These are phyloP conservation scores for Pythium folliculosum DNA, from an alignment of 352 stramenopile species.

Conservation along the genomic window DNA sequence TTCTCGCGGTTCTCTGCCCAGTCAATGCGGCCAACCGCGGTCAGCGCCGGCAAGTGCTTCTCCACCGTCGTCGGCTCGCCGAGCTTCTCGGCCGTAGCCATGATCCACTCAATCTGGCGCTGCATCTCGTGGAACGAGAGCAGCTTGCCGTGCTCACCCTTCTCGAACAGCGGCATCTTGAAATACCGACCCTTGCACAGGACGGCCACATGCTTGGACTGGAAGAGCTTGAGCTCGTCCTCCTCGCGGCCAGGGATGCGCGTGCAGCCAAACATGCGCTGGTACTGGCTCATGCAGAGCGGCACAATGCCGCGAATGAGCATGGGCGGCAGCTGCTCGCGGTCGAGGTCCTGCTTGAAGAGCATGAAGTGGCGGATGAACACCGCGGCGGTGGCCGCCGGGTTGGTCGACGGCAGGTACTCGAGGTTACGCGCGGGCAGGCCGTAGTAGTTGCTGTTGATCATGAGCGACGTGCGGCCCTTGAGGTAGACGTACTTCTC, in stretches of 20 bases:
- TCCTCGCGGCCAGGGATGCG: conserved; percentile 85
- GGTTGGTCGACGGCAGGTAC: conserved; percentile 64
- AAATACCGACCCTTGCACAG: conserved; percentile 86
- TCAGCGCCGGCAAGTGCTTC: conserved; percentile 77
- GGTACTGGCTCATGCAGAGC: conserved; percentile 91
- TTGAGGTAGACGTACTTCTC: conserved; percentile 91
- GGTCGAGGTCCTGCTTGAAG: conserved; percentile 87
- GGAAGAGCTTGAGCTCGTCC: conserved; percentile 79
- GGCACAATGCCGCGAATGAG: conserved; percentile 86
- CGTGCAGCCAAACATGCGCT: conserved; percentile 89
- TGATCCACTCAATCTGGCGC: conserved; percentile 77
- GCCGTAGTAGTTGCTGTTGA: conserved; percentile 94
- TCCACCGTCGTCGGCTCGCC: conserved; percentile 38
- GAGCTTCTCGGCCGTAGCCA: conserved; percentile 45
- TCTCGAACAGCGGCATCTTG: conserved; percentile 86
- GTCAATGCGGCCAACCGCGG: conserved; percentile 76
- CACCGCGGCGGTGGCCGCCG: conserved; percentile 59
- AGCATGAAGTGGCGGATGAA: conserved; percentile 81
- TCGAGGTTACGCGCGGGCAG: conserved; percentile 66
- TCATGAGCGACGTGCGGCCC: conserved; percentile 86
- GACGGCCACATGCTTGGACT: conserved; percentile 88
- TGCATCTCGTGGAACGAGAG: conserved; percentile 79
- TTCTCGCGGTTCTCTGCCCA: conserved; percentile 89
- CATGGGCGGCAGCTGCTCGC: conserved; percentile 78
- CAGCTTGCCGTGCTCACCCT: conserved; percentile 72